A percentile compares a stretch with the other conserved stretches of the same genome.
Conservation (phyloP, 352 stramenopile genomes). For the Globisporangium canariense region DNA sequence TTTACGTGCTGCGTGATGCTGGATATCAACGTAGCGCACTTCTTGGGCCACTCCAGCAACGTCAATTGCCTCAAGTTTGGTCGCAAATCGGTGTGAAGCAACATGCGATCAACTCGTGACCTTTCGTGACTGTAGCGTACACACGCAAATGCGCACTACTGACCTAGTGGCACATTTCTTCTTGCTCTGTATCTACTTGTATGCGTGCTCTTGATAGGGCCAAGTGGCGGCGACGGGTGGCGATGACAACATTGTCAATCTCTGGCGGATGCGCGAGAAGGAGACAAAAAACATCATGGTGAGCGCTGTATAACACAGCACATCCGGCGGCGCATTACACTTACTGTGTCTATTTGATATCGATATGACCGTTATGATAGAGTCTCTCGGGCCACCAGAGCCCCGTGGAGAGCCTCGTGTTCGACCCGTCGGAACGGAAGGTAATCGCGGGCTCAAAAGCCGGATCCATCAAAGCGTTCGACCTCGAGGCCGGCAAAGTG, state of each 20-base stretch:
- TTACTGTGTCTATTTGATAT: no score
- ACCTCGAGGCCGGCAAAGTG: conserved; percentile 76
- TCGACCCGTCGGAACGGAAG: conserved; percentile 74
- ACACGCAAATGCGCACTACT: neutral
- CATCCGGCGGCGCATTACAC: neutral
- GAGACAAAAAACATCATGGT: conserved; percentile 90
- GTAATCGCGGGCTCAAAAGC: conserved; percentile 73
- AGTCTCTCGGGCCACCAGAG: conserved; percentile 75
- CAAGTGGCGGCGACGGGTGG: conserved; percentile 78
- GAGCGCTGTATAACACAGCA: neutral
- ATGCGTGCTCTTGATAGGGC: conserved; percentile 27
- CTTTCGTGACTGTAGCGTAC: neutral
- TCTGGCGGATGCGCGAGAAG: conserved; percentile 84
- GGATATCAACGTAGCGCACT: conserved; percentile 43
- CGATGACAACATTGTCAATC: conserved; percentile 77
- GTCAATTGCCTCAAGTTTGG: conserved; percentile 84
- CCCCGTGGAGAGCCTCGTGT: conserved; percentile 75
- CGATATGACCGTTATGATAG: conserved; percentile 21
- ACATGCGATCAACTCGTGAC: neutral
- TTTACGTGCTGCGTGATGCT: neutral
- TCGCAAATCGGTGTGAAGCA: conserved; percentile 58
- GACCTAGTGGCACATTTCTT: neutral
- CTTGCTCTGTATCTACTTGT: neutral
- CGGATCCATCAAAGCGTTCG: conserved; percentile 84
- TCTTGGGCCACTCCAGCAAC: conserved; percentile 74